Percentiles rank a stretch among this genome's conserved stretches.
Conservation (phyloP, 345 rosid species). For the Rhizophora apiculata region DNA sequence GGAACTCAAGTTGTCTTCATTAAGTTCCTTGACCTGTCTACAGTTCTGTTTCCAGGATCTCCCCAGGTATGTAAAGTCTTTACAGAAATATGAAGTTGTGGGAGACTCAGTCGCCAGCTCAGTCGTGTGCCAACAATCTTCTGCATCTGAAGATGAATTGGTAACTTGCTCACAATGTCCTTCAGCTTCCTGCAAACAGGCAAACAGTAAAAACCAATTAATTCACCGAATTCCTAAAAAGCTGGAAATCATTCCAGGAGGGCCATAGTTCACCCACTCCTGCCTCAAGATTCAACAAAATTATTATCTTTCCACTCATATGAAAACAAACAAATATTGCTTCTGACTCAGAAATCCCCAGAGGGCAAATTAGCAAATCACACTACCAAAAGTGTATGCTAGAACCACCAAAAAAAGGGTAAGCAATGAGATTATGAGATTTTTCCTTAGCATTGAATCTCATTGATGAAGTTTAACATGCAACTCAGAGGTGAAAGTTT, state of each 20-base stretch:
- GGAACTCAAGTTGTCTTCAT: conserved; percentile 19
- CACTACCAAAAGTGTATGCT: no score
- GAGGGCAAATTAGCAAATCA: no score
- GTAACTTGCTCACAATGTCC: conserved; percentile 31
- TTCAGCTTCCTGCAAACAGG: conserved; percentile 46
- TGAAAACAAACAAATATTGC: no score
- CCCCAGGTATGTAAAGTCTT: conserved; percentile 5
- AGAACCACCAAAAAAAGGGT: no score
- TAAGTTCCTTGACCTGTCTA: conserved; percentile 25
- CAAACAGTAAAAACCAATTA: conserved; percentile 6
- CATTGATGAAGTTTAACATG: no score
- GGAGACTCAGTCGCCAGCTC: conserved; percentile 7
- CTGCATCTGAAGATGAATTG: conserved; percentile 27
- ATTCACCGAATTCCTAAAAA: conserved; percentile 1
- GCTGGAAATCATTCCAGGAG: neutral
- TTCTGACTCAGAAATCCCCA: no score
- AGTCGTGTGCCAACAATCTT: conserved; percentile 12
- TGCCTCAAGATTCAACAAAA: no score
- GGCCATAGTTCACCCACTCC: neutral
- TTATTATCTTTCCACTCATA: no score
- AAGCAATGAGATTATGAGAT: no score
- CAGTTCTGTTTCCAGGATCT: conserved; percentile 14
- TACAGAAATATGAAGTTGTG: neutral
- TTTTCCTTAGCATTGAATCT: no score
- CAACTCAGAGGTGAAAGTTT: no score